phyloP scores from a whole-genome alignment of 2,329 filamentous ascomycete genomes.

The Bipolaris victoriae region DNA sequence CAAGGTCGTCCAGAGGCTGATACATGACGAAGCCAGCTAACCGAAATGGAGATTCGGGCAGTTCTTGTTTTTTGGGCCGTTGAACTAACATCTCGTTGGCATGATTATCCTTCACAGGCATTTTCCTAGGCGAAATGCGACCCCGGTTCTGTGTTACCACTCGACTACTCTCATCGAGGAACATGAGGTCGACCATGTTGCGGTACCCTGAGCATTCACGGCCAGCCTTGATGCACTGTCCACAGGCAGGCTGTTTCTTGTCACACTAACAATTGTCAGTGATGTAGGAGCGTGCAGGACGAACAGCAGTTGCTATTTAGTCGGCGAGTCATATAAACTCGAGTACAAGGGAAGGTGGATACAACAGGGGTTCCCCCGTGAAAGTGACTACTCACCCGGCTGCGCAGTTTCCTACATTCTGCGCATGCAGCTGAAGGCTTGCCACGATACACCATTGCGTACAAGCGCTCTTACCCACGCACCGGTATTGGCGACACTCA shows the following conservation, averaged over 20 bases:
- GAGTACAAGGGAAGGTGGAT: background rate
- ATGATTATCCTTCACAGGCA: background rate
- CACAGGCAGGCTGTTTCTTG: constrained; percentile 31
- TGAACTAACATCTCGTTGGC: background rate
- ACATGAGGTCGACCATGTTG: constrained; percentile 35
- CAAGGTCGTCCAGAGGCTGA: constrained; percentile 34
- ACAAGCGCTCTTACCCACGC: background rate
- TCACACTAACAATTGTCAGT: constrained; percentile 31
- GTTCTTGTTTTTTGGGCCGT: background rate
- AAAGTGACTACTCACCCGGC: constrained; percentile 25
- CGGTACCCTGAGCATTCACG: constrained; percentile 38
- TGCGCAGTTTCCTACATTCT: constrained; percentile 41
- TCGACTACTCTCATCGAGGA: constrained; percentile 35
- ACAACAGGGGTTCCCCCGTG: background rate
- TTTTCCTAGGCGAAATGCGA: background rate
- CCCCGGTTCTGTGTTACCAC: constrained; percentile 26
- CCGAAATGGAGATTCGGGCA: constrained; percentile 10
- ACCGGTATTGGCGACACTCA: background rate
- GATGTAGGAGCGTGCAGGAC: background rate
- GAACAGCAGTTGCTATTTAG: background rate
- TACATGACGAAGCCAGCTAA: constrained; percentile 29
- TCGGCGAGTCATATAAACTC: background rate
- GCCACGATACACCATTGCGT: constrained; percentile 35
- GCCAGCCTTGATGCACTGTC: constrained; percentile 36
- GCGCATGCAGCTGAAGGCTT: constrained; percentile 34